A percentile compares a stretch with the other conserved stretches of the same genome.
Conservation (phyloP, 257 asterid genomes). For the Plantago ovata region DNA sequence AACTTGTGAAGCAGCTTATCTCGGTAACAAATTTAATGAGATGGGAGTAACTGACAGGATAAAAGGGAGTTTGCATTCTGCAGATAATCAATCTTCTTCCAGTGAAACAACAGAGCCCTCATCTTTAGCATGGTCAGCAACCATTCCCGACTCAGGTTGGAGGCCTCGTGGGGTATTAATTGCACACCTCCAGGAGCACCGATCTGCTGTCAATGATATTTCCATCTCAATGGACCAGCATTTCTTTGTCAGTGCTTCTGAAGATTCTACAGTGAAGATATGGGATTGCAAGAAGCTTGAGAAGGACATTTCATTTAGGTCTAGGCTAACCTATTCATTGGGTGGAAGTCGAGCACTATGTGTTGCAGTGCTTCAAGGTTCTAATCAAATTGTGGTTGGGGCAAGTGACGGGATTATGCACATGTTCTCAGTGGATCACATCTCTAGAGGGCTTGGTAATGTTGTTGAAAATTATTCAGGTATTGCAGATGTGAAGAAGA, state of each 20-base stretch:
- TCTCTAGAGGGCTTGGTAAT: conserved; percentile 90
- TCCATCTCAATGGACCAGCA: conserved; percentile 88
- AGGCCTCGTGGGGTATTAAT: conserved; percentile 98
- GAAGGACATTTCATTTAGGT: conserved; percentile 96
- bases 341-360: conserved; percentile 89
- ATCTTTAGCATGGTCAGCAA: conserved; percentile 61
- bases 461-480: conserved; percentile 95
- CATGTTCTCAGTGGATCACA: conserved; percentile 84
- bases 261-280: conserved; percentile 92
- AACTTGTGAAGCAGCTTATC: conserved; percentile 58
- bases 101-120: conserved; percentile 61
- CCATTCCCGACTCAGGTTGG: conserved; percentile 98
- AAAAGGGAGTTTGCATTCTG: conserved; percentile 49
- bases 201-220: conserved; percentile 87
- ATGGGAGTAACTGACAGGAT: conserved; percentile 49
- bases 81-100: conserved; percentile 46
- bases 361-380: conserved; percentile 77
- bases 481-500: conserved; percentile 72
- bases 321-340: conserved; percentile 84
- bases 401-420: conserved; percentile 91
- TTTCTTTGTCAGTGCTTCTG: conserved; percentile 97
- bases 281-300: conserved; percentile 99
- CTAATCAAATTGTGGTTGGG: conserved; percentile 82
- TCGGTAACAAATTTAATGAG: conserved; percentile 60
- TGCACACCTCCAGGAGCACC: conserved; percentile 98